These are phyloP conservation scores for Apiospora phragmitis DNA, from an alignment of 2,329 filamentous ascomycete species.

Conservation along the genomic window DNA sequence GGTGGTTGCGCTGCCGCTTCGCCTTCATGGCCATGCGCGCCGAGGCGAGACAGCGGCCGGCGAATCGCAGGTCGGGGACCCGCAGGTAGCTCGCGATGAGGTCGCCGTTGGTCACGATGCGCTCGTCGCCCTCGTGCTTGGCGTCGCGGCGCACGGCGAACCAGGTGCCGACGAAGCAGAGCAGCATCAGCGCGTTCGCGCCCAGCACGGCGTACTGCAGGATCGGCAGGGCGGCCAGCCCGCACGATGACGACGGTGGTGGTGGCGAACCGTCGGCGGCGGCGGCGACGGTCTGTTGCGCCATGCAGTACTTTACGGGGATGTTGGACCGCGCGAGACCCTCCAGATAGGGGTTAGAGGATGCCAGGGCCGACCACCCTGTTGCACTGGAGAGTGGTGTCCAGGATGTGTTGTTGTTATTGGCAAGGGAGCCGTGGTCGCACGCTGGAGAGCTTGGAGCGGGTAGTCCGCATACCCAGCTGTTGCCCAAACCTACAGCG, in stretches of 20 bases:
- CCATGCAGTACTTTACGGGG: constrained; percentile 9
- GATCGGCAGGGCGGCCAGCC: not conserved
- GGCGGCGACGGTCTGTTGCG: not conserved
- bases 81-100: constrained; percentile 14
- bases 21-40: not conserved
- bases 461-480: constrained; percentile 13
- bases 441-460: not conserved
- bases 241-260: not conserved
- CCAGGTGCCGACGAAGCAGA: constrained; percentile 12
- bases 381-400: not conserved
- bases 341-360: constrained; percentile 2
- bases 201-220: constrained; percentile 9
- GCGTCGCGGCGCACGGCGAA: not conserved
- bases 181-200: constrained; percentile 10
- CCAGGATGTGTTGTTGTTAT: constrained; percentile 5
- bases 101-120: constrained; percentile 14
- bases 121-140: constrained; percentile 8
- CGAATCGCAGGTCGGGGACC: constrained; percentile 9
- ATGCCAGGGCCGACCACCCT: not conserved
- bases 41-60: constrained; percentile 12
- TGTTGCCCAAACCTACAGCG: not conserved
- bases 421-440: not conserved
- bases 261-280: not conserved
- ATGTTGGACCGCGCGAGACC: constrained; percentile 6
- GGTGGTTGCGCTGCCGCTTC: not conserved